phyloP scores from a whole-genome alignment of 177 flowering plant species.

The Vitis hybrid region DNA sequence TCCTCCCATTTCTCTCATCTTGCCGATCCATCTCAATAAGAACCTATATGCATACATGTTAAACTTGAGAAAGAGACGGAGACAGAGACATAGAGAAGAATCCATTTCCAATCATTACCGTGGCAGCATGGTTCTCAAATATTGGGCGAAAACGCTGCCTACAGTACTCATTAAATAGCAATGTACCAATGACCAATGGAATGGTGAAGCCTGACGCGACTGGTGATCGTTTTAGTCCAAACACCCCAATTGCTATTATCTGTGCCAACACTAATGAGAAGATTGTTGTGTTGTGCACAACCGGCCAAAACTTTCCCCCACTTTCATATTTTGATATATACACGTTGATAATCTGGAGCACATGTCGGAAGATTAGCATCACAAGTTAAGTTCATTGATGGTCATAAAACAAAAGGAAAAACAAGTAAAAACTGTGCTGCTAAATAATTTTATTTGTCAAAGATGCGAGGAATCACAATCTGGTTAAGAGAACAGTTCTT shows the following conservation, averaged over 20 bases:
- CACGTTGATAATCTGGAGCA: constrained; percentile 77
- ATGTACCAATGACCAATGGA: constrained; percentile 65
- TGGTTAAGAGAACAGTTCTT: too few relatives aligned
- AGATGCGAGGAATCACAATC: too few relatives aligned
- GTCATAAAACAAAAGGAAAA: not conserved
- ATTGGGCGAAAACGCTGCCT: constrained; percentile 76
- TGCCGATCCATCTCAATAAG: constrained; percentile 69
- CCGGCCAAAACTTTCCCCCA: constrained; percentile 88
- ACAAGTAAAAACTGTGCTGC: not conserved
- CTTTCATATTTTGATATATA: constrained; percentile 70
- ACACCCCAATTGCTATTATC: constrained; percentile 78
- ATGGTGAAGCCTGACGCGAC: constrained; percentile 75
- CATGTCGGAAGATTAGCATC: not conserved
- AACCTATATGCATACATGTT: constrained; percentile 34
- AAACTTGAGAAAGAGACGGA: not conserved
- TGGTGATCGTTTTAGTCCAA: constrained; percentile 68
- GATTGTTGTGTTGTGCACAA: constrained; percentile 81
- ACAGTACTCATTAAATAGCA: constrained; percentile 84
- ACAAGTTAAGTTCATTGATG: not conserved
- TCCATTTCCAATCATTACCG: constrained; percentile 33
- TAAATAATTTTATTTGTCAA: not conserved
- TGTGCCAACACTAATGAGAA: constrained; percentile 84
- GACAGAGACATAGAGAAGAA: not conserved
- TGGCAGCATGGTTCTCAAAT: constrained; percentile 50
- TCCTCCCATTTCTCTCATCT: constrained; percentile 53